Conservation (phyloP, 2,329 filamentous ascomycete species). For the Arthrinium puccinioides region DNA sequence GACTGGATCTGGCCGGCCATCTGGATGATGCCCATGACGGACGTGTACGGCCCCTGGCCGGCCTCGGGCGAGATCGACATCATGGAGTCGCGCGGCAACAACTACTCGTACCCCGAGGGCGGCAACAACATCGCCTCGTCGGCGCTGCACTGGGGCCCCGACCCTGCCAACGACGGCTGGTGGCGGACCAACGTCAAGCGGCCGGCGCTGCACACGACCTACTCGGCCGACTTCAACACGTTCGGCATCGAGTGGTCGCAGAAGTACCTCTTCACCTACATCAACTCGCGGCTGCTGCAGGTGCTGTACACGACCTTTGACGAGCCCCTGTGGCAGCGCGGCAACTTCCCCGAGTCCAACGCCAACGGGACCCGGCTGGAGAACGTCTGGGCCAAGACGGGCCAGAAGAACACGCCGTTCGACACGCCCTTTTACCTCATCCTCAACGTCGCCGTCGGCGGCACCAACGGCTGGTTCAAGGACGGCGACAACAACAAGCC, state of each 20-base stretch:
- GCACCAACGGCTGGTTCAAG: slow-evolving; percentile 78
- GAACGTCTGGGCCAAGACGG: slow-evolving; percentile 58
- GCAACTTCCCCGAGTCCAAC: slow-evolving; percentile 56
- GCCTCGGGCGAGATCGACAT: slow-evolving; percentile 80
- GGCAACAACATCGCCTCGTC: slow-evolving; percentile 78
- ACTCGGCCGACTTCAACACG: slow-evolving; percentile 60
- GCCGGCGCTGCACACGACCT: slow-evolving; percentile 67
- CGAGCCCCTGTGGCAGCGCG: slow-evolving; percentile 59
- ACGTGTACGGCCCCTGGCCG: slow-evolving; percentile 72
- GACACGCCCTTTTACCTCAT: slow-evolving; percentile 72
- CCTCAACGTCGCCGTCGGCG: slow-evolving; percentile 68
- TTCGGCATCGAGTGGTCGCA: slow-evolving; percentile 82
- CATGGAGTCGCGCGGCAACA: slow-evolving; percentile 74
- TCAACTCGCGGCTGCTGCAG: slow-evolving; percentile 73
- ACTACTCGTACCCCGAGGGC: slow-evolving; percentile 66
- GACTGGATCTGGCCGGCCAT: slow-evolving; percentile 94
- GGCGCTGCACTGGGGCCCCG: slow-evolving; percentile 75
- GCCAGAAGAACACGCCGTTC: slow-evolving; percentile 60
- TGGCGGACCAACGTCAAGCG: slow-evolving; percentile 79
- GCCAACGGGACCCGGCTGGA: slow-evolving; percentile 58
- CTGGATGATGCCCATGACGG: slow-evolving; percentile 73
- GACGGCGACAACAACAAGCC: slow-evolving; percentile 68
- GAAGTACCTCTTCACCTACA: slow-evolving; percentile 82
- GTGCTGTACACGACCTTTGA: slow-evolving; percentile 74
- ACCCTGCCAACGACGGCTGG: slow-evolving; percentile 66